Conservation (phyloP, 352 stramenopile species). For the Globisporangium polare region DNA sequence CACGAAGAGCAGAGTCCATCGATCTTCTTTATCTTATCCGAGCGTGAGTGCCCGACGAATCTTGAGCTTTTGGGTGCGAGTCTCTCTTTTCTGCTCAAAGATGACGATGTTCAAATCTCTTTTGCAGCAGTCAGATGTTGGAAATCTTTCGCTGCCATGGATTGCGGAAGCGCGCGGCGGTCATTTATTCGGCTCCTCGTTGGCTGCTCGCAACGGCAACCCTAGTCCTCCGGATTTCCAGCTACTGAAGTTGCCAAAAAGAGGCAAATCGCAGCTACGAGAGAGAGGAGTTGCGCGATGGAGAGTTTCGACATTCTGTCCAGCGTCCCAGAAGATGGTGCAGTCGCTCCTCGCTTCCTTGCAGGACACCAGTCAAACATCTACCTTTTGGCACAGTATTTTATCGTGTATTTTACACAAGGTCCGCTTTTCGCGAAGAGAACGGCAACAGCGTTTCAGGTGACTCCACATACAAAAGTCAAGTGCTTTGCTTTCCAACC, state of each 20-base stretch:
- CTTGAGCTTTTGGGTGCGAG: no score
- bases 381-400: no score
- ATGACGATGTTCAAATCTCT: no score
- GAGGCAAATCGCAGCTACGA: neutral
- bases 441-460: no score
- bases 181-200: neutral
- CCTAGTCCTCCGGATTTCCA: neutral
- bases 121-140: neutral
- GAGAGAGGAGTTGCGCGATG: neutral
- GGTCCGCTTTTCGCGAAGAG: no score
- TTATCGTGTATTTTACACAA: no score
- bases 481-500: neutral
- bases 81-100: no score
- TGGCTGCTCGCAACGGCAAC: neutral
- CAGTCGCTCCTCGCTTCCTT: no score
- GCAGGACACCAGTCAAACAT: no score
- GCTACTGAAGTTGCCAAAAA: conserved; percentile 6
- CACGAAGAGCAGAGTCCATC: neutral
- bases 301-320: neutral
- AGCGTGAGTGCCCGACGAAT: neutral
- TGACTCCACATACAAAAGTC: neutral
- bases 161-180: neutral
- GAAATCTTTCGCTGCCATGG: neutral
- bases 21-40: neutral
- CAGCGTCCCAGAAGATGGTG: no score